phyloP scores from a whole-genome alignment of 345 rosid species.

The Populus simonii region DNA sequence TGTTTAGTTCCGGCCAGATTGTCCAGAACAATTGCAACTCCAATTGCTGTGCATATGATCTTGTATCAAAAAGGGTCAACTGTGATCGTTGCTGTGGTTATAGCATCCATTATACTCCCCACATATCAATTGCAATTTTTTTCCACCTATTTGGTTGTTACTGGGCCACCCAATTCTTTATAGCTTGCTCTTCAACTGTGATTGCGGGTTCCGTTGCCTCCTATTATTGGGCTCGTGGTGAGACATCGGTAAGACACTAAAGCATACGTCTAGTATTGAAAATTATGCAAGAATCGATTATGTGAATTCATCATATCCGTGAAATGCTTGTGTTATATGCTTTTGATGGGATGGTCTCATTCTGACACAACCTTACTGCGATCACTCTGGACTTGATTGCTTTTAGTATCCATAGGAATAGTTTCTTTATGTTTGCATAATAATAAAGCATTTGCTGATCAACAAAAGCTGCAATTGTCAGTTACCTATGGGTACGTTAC shows the following conservation, averaged over 20 bases:
- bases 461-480: neutral
- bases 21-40: constrained; percentile 77
- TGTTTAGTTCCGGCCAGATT: constrained; percentile 87
- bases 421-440: neutral
- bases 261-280: neutral
- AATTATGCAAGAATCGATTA: neutral
- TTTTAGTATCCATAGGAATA: neutral
- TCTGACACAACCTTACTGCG: neutral
- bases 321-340: neutral
- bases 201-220: constrained; percentile 96
- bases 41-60: constrained; percentile 90
- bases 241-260: constrained; percentile 60
- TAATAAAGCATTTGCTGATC: neutral
- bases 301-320: neutral
- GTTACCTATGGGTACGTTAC: too few relatives aligned
- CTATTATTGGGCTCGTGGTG: constrained; percentile 93
- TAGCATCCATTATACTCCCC: constrained; percentile 87
- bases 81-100: constrained; percentile 93
- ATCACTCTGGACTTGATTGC: neutral
- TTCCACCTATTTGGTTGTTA: constrained; percentile 95
- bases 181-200: constrained; percentile 79
- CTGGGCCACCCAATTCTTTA: constrained; percentile 93
- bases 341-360: neutral
- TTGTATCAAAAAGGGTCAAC: constrained; percentile 61
- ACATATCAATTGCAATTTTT: constrained; percentile 76